Evolutionary conservation across 345 rosid species (phyloP), one percentile per base, ranked within the genome.

Genomic region (Firmiana major): DNA sequence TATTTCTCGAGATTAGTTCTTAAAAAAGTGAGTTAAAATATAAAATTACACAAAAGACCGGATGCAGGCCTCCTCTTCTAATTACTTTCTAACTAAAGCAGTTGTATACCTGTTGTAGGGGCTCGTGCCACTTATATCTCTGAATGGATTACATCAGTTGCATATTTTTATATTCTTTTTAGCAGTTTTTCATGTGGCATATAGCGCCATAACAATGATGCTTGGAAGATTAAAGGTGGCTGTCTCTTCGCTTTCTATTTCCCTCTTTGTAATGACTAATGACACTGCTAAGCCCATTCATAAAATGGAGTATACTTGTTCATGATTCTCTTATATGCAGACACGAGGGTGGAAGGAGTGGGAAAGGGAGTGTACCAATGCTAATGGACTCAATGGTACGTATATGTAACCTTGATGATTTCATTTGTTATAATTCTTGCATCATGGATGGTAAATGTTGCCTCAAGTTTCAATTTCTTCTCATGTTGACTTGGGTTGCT

Each of bases 91-190:
- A 46, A 63, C 51, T 75, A 17, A 74, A 76, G 66, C 65, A 24
- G 9, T 28, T 54, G 63, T 34, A 51, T 64, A 74, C 77, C 67
- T 77, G 67, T 72, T 81, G 70, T 63, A 91, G 98, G 99, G 90
- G n/a, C 2, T 17, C 9, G 21, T 16, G 22, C 58, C 21, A 19
- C 22, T 53, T 53, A n/a, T 97, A 82, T 92, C 99, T 28, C 42
- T 84, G 63, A 76, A 92, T 40, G 99, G 90, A 38, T 79, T 97
- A 79, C 99, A 94, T 83, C 99, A 97, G 81, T 67, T 97, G 77
- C 98, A 94, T 80, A 97, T 94, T 64, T 94, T 92, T 84, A 90
- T 94, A 6, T 97, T 94, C 88, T 97, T 97, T 81, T 88, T 94
- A 77, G 98, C 99, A 57, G 94, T 89, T 81, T 94, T 97, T 79